phyloP scores from a whole-genome alignment of 208 protist species.

The Borovskyia barvae region DNA sequence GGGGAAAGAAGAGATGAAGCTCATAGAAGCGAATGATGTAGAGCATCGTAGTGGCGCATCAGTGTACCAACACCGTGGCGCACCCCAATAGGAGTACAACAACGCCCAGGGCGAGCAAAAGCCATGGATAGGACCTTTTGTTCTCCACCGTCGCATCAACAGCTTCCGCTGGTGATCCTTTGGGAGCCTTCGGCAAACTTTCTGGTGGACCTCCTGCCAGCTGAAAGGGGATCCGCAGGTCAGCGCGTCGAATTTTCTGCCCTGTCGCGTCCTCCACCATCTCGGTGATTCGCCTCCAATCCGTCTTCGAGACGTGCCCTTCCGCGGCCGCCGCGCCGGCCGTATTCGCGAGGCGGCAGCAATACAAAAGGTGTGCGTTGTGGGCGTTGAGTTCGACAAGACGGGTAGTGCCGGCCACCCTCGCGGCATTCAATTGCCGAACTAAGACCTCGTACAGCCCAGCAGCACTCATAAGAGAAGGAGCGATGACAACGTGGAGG shows the following conservation, averaged over 20 bases:
- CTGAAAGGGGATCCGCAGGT: constrained; percentile 5
- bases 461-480: constrained; percentile 9
- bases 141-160: background rate
- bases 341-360: constrained; percentile 13
- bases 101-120: background rate
- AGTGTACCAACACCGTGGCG: background rate
- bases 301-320: constrained; percentile 1
- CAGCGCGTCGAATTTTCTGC: constrained; percentile 12
- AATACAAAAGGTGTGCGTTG: constrained; percentile 29
- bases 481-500: constrained; percentile 18
- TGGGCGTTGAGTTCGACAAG: constrained; percentile 25
- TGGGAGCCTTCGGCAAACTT: background rate
- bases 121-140: background rate
- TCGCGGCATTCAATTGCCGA: constrained; percentile 15
- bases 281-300: constrained; percentile 32
- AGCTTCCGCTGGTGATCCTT: background rate
- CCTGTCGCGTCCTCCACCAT: constrained; percentile 58
- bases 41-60: too few species aligned
- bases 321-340: background rate
- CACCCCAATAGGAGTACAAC: background rate
- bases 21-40: background rate
- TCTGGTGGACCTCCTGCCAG: too few species aligned
- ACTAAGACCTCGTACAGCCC: constrained; percentile 13
- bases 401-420: constrained; percentile 12
- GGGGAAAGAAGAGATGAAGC: background rate